These are phyloP conservation scores for Penicillium sp. DNA, from an alignment of 2,329 filamentous ascomycete genomes.

Conservation along the genomic window DNA sequence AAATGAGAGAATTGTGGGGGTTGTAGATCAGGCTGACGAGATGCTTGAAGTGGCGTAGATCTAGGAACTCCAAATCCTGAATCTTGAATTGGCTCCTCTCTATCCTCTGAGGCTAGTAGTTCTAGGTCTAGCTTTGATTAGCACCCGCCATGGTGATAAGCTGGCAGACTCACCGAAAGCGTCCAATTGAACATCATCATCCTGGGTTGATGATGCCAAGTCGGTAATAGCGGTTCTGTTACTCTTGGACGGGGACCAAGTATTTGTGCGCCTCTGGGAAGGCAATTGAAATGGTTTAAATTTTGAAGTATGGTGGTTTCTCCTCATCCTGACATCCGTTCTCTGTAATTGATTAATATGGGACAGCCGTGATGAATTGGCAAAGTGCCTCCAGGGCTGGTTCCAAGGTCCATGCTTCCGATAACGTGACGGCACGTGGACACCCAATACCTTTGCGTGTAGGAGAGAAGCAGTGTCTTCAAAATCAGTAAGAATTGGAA, in stretches of 20 bases:
- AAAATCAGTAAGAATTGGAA: not conserved
- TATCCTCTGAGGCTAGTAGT: conserved; percentile 33
- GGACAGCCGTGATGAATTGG: too few species aligned
- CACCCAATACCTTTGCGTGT: not conserved
- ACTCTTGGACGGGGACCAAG: conserved; percentile 9
- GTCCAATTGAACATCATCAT: conserved; percentile 43
- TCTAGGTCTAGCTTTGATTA: conserved; percentile 34
- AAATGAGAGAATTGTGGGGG: conserved; percentile 26
- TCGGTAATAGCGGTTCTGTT: conserved; percentile 18
- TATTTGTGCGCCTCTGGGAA: conserved; percentile 11
- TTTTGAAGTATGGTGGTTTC: conserved; percentile 2
- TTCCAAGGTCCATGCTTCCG: not conserved
- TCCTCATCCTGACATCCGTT: conserved; percentile 18
- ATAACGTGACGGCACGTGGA: conserved; percentile 13
- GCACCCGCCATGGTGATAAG: not conserved
- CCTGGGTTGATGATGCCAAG: not conserved
- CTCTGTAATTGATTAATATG: too few species aligned
- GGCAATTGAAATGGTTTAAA: conserved; percentile 10
- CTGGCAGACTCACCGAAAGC: conserved; percentile 46
- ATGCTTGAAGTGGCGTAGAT: not conserved
- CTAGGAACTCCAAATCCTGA: not conserved
- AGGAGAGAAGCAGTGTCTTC: too few species aligned
- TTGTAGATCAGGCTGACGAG: not conserved
- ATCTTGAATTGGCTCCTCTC: conserved; percentile 3
- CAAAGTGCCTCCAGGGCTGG: not conserved